Evolutionary conservation across 2,329 filamentous ascomycete species (phyloP).

Genomic region (Clarireedia sp.): DNA sequence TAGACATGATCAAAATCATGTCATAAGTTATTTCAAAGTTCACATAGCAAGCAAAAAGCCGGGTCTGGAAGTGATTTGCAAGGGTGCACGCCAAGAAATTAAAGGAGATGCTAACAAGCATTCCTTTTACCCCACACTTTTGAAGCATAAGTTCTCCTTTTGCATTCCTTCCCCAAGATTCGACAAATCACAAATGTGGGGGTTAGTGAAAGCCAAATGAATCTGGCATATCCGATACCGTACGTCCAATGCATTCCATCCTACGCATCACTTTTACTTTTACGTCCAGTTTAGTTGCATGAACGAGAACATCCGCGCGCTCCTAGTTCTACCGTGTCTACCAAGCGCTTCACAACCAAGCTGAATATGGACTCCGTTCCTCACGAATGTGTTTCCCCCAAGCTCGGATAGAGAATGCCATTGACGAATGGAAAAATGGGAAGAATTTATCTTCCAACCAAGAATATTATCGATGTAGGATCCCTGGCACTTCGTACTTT

Average conservation of each 20-base stretch:
- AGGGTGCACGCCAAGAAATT: neutral
- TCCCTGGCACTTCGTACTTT: constrained; percentile 2
- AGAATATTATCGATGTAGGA: neutral
- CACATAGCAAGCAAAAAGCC: neutral
- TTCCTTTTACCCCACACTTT: constrained; percentile 6
- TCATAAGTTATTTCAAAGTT: neutral
- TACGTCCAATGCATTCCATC: neutral
- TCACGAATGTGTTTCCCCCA: neutral
- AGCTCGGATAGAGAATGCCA: neutral
- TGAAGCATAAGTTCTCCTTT: neutral
- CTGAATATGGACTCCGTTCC: neutral
- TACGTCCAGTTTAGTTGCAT: no score
- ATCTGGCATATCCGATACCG: neutral
- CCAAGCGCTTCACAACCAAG: neutral
- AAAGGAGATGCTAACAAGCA: neutral
- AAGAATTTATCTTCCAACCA: neutral
- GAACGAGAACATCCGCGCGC: no score
- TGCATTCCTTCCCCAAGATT: neutral
- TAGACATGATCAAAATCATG: neutral
- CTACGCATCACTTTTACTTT: neutral
- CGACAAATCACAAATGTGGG: constrained; percentile 7
- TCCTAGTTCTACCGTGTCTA: neutral
- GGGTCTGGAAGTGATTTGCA: neutral
- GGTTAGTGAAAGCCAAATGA: neutral
- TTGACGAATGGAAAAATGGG: neutral